Evolutionary conservation across 2,329 filamentous ascomycete species (phyloP), one percentile per base, ranked within the genome.

Genomic region (Chrysosphaeria jannelii): DNA sequence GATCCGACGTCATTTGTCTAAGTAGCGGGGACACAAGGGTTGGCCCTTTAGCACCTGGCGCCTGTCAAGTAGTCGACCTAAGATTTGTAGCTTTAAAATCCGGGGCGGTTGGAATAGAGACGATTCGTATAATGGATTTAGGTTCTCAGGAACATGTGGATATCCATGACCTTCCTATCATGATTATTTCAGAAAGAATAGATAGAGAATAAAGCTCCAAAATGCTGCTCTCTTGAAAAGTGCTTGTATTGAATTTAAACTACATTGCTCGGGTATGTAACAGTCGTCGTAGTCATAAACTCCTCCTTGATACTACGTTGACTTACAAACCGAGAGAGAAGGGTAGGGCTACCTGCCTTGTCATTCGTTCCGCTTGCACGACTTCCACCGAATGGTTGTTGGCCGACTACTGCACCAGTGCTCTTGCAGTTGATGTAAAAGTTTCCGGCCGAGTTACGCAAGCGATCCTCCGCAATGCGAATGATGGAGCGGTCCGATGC

Each of bases 61-160:
- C 69, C 6, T 79, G 70, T 36, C 70, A 76, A 34, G 66, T 68
- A 18, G 63, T 61, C 1, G 67, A 74, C 38, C 40, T 81, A 33
- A 58, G 60, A 32, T 78, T 81, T 32, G 46, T 78, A 25, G 64
- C 71, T 4, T 44, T 78, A 24, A 47, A 48, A 25, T 50, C 57
- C 22, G 74, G 72, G 1, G 53, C 74, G 15, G 51, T 74, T 14
- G 53, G 55, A n/a, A 41, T 81, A 3, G 72, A 79, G 33, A 64
- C 65, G 3, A 50, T 81, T 11, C 50, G 70, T 23, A 58, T 81
- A 2, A 51, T 79, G 4, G 74, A 85, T 39, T 39, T 81, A 28
- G 58, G 50, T 12, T 70, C 60, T 16, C 65, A 74, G 35, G 70
- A 79, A 44, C 67, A 71, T 36, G 65, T 74, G 4, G 71, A 81